Conservation (phyloP, 2,329 filamentous ascomycete species). For the Penicillium thymicola region DNA sequence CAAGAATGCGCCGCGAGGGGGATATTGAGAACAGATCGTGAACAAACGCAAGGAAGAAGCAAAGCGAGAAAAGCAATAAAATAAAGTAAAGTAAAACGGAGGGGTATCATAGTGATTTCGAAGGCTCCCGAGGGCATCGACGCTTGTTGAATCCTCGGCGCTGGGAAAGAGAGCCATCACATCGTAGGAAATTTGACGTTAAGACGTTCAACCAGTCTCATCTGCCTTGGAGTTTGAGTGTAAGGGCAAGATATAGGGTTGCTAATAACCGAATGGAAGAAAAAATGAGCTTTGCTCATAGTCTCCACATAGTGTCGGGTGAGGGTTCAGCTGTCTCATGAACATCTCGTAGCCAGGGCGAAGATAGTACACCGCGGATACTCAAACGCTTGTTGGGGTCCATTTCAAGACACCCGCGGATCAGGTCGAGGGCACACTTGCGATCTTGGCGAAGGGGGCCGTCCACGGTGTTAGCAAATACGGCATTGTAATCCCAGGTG, state of each 20-base stretch:
- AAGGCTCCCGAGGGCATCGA: constrained; percentile 13
- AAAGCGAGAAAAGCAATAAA: not conserved
- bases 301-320: constrained; percentile 35
- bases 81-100: constrained; percentile 10
- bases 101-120: constrained; percentile 33
- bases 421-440: constrained; percentile 54
- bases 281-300: constrained; percentile 25
- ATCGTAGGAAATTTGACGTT: not conserved
- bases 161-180: constrained; percentile 1
- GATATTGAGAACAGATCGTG: not conserved
- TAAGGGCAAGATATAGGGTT: not conserved
- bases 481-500: constrained; percentile 54
- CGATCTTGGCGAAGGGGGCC: constrained; percentile 40
- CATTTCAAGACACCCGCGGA: constrained; percentile 59
- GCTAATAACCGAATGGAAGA: not conserved
- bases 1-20: not conserved
- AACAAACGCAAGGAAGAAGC: not conserved
- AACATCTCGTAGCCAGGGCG: constrained; percentile 52
- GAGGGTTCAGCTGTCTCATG: constrained; percentile 29
- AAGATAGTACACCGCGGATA: constrained; percentile 54
- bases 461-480: constrained; percentile 45
- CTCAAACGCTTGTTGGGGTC: constrained; percentile 55
- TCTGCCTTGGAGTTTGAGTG: not conserved
- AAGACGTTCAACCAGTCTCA: constrained; percentile 7
- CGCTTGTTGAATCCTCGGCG: constrained; percentile 23